Base-by-base conservation (phyloP, 2,329 filamentous ascomycete species). In the Neoascochyta sp. region DNA sequence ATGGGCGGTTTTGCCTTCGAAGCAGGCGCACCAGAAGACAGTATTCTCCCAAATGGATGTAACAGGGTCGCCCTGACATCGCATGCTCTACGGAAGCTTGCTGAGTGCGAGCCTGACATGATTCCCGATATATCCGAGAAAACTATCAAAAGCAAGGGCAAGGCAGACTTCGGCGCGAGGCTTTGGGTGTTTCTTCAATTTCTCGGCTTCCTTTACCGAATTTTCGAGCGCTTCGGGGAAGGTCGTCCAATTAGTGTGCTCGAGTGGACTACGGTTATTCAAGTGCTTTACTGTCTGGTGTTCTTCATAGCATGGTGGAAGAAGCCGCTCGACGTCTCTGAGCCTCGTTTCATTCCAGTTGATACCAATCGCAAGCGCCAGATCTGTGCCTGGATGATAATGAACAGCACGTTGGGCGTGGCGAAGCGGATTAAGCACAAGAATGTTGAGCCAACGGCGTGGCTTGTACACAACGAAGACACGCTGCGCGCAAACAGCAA, bases 1-100 rank as follows among this genome's bases (percentile, higher is more conserved):
- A 45, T 45, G 41, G 38, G 41, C 11, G 38, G 41, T 5, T 38
- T 38, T 14, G n/a, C n/a, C n/a, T n/a, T n/a, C n/a, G n/a, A n/a
- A n/a, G n/a, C n/a, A n/a, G n/a, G n/a, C n/a, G n/a, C n/a, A n/a
- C n/a, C n/a, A n/a, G n/a, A n/a, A n/a, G n/a, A n/a, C n/a, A n/a
- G 25, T 12, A 11, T 16, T 32, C n/a, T 30, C 15, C 19, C 18
- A 6, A n/a, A 27, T 6, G 22, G 22, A 24, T 21, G 24, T 10
- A 33, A 13, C 2, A 21, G 21, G 19, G 16, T 39, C 12, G 24
- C 25, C 2, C 19, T 43, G 5, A 43, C 24, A 5, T 7, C 26
- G 5, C 6, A 9, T 2, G 36, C 18, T 4, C 16, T 40, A 7
- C 21, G 11, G 3, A 31, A 10, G n/a, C 16, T 40, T 16, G 29